These are phyloP conservation scores for Geotrichum siamense DNA, from an alignment of 1,139 yeast genomes.

Conservation along the genomic window DNA sequence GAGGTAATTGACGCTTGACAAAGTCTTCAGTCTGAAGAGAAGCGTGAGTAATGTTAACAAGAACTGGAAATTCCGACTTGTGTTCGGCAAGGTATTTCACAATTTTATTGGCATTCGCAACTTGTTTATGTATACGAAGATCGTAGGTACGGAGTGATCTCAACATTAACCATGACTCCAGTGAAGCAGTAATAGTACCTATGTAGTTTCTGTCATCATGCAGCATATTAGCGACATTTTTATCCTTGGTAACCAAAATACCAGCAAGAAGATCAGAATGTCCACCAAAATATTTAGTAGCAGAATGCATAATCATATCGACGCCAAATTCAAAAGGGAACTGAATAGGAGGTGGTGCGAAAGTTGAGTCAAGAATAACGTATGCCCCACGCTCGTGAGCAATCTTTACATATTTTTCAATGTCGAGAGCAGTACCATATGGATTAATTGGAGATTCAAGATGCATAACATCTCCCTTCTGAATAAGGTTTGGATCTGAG, in stretches of 20 bases:
- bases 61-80: slow-evolving; percentile 41
- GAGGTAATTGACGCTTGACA: slow-evolving; percentile 55
- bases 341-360: slow-evolving; percentile 89
- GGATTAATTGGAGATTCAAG: slow-evolving; percentile 89
- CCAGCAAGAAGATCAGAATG: slow-evolving; percentile 92
- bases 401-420: slow-evolving; percentile 51
- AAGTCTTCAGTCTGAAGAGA: slow-evolving; percentile 63
- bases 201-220: slow-evolving; percentile 55
- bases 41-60: slow-evolving; percentile 57
- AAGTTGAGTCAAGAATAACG: slow-evolving; percentile 73
- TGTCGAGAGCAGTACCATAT: slow-evolving; percentile 60
- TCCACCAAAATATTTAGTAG: slow-evolving; percentile 87
- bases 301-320: slow-evolving; percentile 81
- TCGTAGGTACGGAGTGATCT: slow-evolving; percentile 78
- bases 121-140: slow-evolving; percentile 59
- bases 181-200: slow-evolving; percentile 72
- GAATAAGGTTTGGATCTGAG: slow-evolving; percentile 46
- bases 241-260: slow-evolving; percentile 55
- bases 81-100: slow-evolving; percentile 54
- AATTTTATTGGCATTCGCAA: slow-evolving; percentile 53
- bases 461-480: slow-evolving; percentile 70
- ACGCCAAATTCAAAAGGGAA: slow-evolving; percentile 76
- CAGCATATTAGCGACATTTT: slow-evolving; percentile 41
- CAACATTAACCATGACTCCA: slow-evolving; percentile 65
- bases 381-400: slow-evolving; percentile 69